Conservation (phyloP, 371 early-diverging fungal species). For the Saksenaea vasiformis region DNA sequence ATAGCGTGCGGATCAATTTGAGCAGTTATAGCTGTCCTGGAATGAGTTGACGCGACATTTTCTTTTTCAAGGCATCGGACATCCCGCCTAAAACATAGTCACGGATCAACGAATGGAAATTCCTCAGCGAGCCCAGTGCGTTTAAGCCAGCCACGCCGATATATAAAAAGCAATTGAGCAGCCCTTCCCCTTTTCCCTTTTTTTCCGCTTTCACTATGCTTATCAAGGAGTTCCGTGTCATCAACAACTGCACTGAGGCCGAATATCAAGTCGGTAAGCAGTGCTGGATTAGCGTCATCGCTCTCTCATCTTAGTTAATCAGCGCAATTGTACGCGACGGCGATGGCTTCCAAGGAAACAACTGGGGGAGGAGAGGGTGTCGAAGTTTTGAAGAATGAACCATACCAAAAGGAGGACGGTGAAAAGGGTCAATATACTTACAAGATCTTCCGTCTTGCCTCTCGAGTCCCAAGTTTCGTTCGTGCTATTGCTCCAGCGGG, state of each 20-base stretch:
- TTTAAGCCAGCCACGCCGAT: not conserved
- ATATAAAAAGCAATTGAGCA: slow-evolving; percentile 1
- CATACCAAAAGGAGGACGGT: slow-evolving; percentile 63
- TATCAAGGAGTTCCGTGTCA: slow-evolving; percentile 71
- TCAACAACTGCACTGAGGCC: slow-evolving; percentile 67
- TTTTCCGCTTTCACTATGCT: slow-evolving; percentile 39
- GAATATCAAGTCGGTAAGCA: slow-evolving; percentile 61
- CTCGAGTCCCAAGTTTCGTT: slow-evolving; percentile 58
- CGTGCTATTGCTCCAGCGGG: slow-evolving; percentile 61
- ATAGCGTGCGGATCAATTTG: too few relatives aligned
- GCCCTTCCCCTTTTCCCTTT: slow-evolving; percentile 10
- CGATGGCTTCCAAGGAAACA: slow-evolving; percentile 67
- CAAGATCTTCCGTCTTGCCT: slow-evolving; percentile 67
- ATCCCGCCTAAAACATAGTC: too few relatives aligned
- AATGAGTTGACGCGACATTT: too few relatives aligned
- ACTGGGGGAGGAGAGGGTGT: slow-evolving; percentile 77
- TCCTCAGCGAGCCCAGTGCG: not conserved
- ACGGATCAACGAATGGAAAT: too few relatives aligned
- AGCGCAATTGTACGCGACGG: slow-evolving; percentile 73
- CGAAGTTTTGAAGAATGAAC: slow-evolving; percentile 71
- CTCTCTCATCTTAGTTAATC: slow-evolving; percentile 23
- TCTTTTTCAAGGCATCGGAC: too few relatives aligned
- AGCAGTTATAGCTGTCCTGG: too few relatives aligned
- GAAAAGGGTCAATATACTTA: slow-evolving; percentile 73
- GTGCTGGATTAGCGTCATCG: not conserved